Evolutionary conservation across 768 basidiomycete species (phyloP).

Genomic region (Leccinellum rugosiceps): DNA sequence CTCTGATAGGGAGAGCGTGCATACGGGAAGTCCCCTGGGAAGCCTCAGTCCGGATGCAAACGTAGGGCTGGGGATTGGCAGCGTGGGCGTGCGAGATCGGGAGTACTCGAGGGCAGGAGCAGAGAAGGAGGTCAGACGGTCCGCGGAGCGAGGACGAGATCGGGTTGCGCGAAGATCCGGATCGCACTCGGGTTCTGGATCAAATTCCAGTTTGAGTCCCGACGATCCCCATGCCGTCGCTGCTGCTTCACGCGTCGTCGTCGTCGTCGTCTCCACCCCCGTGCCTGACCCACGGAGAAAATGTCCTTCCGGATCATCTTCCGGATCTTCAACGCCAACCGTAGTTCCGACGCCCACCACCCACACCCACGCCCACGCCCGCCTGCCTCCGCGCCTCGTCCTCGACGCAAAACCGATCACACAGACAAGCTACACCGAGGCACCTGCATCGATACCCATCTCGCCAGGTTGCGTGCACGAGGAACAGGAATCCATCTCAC

Average conservation of each 20-base stretch:
- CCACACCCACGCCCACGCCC: not conserved
- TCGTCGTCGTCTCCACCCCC: slow-evolving; percentile 2
- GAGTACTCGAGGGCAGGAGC: slow-evolving; percentile 14
- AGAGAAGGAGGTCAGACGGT: slow-evolving; percentile 29
- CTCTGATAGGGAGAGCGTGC: slow-evolving; percentile 46
- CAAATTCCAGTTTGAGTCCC: slow-evolving; percentile 35
- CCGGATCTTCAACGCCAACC: slow-evolving; percentile 27
- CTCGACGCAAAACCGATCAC: slow-evolving; percentile 28
- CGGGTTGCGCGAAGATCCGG: slow-evolving; percentile 23
- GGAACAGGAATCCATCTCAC: slow-evolving; percentile 36
- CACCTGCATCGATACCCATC: slow-evolving; percentile 20
- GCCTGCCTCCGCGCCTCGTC: slow-evolving; percentile 27
- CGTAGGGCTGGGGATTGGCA: slow-evolving; percentile 29
- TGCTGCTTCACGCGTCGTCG: not conserved
- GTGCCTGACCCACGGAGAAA: slow-evolving; percentile 16
- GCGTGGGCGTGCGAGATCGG: slow-evolving; percentile 34
- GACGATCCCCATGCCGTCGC: slow-evolving; percentile 17
- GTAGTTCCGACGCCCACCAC: slow-evolving; percentile 6
- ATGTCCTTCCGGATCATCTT: slow-evolving; percentile 18
- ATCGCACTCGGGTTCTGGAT: slow-evolving; percentile 32
- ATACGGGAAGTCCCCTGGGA: slow-evolving; percentile 35
- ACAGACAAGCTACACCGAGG: slow-evolving; percentile 24
- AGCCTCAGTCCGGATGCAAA: slow-evolving; percentile 39
- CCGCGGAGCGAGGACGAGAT: slow-evolving; percentile 30
- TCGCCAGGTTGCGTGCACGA: slow-evolving; percentile 24